Evolutionary conservation across 768 basidiomycete genomes (phyloP).

Genomic region (Boletus rubroflammeus): DNA sequence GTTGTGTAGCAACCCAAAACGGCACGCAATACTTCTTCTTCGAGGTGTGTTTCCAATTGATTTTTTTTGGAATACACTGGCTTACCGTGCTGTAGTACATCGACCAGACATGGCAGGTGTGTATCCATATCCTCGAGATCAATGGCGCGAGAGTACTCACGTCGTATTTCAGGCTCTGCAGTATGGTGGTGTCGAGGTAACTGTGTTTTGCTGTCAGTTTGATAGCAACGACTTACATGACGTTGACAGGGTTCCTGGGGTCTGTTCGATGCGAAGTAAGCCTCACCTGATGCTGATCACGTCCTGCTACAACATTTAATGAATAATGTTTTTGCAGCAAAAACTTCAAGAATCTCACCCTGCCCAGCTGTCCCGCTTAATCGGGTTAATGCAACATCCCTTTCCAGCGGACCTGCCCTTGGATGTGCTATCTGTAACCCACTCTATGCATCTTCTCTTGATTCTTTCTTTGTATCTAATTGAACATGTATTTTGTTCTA

Average conservation of each 20-base stretch:
- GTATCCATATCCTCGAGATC: conserved; percentile 13
- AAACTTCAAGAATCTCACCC: conserved; percentile 65
- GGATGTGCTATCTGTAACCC: conserved; percentile 8
- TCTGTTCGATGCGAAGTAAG: conserved; percentile 56
- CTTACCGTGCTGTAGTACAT: conserved; percentile 43
- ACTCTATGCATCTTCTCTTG: background rate
- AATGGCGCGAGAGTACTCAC: conserved; percentile 10
- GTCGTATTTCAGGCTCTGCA: conserved; percentile 39
- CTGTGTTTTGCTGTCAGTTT: background rate
- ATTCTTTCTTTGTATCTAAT: conserved; percentile 16
- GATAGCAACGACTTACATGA: conserved; percentile 5
- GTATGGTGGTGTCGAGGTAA: conserved; percentile 78
- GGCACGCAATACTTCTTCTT: conserved; percentile 88
- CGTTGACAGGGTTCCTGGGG: conserved; percentile 54
- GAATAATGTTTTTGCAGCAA: conserved; percentile 40
- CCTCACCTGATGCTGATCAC: background rate
- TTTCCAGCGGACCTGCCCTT: background rate
- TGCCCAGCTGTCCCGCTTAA: conserved; percentile 49
- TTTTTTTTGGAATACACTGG: background rate
- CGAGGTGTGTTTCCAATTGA: conserved; percentile 42
- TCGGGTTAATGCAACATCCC: background rate
- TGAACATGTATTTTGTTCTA: conserved; percentile 19
- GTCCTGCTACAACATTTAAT: conserved; percentile 24
- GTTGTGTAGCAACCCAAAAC: conserved; percentile 59
- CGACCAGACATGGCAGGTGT: conserved; percentile 81